These are phyloP conservation scores for Themeda triandra DNA, from an alignment of 176 grass and related monocot species.

Conservation along the genomic window DNA sequence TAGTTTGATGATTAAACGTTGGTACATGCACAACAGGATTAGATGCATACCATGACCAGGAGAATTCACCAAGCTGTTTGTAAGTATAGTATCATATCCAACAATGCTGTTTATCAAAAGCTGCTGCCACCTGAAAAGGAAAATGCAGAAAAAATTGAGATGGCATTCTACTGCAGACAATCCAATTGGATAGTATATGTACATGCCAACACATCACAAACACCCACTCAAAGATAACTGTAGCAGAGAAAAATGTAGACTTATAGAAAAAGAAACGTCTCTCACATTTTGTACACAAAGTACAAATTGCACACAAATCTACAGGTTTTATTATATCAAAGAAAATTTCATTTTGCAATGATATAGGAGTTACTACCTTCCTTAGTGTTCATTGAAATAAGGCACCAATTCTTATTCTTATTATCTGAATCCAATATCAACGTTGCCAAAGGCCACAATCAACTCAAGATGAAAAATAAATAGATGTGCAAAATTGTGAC, in stretches of 20 bases:
- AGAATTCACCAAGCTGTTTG: conserved; percentile 89
- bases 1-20: not conserved
- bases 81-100: conserved; percentile 99
- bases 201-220: not conserved
- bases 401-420: not conserved
- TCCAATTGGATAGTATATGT: conserved; percentile 1
- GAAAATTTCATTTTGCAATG: not conserved
- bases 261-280: not conserved
- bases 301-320: not conserved
- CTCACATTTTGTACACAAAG: not conserved
- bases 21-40: conserved; percentile 5
- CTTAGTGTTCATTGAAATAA: not conserved
- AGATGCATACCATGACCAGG: conserved; percentile 78
- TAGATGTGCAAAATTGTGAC: not conserved
- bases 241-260: not conserved
- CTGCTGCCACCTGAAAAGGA: conserved; percentile 87
- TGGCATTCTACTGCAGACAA: not conserved
- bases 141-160: not conserved
- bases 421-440: not conserved
- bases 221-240: not conserved
- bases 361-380: not conserved
- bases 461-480: conserved; percentile 10
- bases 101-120: conserved; percentile 97
- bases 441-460: not conserved
- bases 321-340: not conserved